phyloP scores from a whole-genome alignment of 306 rosid species.

The Begonia fuchsioides region DNA sequence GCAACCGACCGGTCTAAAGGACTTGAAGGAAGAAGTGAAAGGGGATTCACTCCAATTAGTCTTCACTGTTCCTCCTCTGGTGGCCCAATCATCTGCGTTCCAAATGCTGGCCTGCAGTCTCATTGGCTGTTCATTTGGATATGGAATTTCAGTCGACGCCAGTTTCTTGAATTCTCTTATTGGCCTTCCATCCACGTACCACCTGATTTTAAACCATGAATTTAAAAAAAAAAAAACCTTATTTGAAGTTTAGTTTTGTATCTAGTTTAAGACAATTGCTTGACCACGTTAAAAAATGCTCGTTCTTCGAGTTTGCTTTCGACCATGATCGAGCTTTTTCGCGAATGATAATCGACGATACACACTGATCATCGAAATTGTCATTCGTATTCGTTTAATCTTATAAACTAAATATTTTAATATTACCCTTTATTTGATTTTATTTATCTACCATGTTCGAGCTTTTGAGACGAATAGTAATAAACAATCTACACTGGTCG shows the following conservation, averaged over 20 bases:
- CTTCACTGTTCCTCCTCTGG: constrained; percentile 61
- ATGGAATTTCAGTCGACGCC: constrained; percentile 37
- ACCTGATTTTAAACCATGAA: constrained; percentile 14
- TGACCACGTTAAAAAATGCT: not conserved
- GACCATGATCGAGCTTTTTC: no score
- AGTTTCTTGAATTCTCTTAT: constrained; percentile 66
- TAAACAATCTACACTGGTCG: no score
- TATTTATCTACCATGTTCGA: no score
- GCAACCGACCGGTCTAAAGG: constrained; percentile 47
- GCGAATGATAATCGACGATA: no score
- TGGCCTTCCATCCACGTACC: constrained; percentile 51
- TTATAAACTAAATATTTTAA: no score
- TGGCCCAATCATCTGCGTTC: constrained; percentile 88
- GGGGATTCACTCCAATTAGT: constrained; percentile 58
- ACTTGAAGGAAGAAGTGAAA: constrained; percentile 42
- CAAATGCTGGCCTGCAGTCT: constrained; percentile 46
- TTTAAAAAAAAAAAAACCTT: not conserved
- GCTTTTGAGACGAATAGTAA: no score
- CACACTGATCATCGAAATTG: no score
- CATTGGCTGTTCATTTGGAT: constrained; percentile 48
- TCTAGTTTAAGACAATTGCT: not conserved
- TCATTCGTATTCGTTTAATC: no score
- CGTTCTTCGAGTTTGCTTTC: no score
- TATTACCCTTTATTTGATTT: no score
- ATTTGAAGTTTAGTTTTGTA: not conserved